phyloP scores from a whole-genome alignment of 352 stramenopile species.

The Phytophthora sp. region DNA sequence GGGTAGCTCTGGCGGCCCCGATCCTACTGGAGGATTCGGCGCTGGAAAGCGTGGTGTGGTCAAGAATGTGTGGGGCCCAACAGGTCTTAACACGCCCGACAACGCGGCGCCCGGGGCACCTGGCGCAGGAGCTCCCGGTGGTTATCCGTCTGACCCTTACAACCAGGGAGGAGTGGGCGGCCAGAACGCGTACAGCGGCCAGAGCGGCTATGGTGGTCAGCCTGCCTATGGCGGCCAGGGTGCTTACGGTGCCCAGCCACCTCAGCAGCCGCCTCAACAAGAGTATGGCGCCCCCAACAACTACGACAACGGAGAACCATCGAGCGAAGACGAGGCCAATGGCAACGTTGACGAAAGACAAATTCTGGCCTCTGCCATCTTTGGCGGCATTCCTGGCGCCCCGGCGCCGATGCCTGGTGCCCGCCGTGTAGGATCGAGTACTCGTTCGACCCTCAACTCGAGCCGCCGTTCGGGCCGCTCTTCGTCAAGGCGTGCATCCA shows the following conservation, averaged over 20 bases:
- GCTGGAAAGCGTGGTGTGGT: slow-evolving; percentile 56
- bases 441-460: slow-evolving; percentile 35
- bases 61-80: slow-evolving; percentile 89
- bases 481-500: slow-evolving; percentile 33
- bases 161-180: slow-evolving; percentile 30
- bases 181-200: slow-evolving; percentile 37
- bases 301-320: slow-evolving; percentile 60
- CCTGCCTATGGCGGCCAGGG: slow-evolving; percentile 42
- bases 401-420: slow-evolving; percentile 48
- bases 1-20: slow-evolving; percentile 35
- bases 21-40: slow-evolving; percentile 49
- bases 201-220: slow-evolving; percentile 45
- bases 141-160: slow-evolving; percentile 48
- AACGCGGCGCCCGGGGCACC: slow-evolving; percentile 22
- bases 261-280: slow-evolving; percentile 38
- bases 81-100: slow-evolving; percentile 73
- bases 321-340: slow-evolving; percentile 37
- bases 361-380: slow-evolving; percentile 95
- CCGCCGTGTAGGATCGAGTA: slow-evolving; percentile 38
- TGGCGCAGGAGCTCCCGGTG: slow-evolving; percentile 28
- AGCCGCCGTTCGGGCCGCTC: slow-evolving; percentile 31
- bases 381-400: slow-evolving; percentile 93
- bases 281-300: slow-evolving; percentile 49
- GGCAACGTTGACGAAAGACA: slow-evolving; percentile 70
- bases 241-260: slow-evolving; percentile 41